These are phyloP conservation scores for Grosmannia serpens DNA, from an alignment of 2,329 filamentous ascomycete species.

Conservation along the genomic window DNA sequence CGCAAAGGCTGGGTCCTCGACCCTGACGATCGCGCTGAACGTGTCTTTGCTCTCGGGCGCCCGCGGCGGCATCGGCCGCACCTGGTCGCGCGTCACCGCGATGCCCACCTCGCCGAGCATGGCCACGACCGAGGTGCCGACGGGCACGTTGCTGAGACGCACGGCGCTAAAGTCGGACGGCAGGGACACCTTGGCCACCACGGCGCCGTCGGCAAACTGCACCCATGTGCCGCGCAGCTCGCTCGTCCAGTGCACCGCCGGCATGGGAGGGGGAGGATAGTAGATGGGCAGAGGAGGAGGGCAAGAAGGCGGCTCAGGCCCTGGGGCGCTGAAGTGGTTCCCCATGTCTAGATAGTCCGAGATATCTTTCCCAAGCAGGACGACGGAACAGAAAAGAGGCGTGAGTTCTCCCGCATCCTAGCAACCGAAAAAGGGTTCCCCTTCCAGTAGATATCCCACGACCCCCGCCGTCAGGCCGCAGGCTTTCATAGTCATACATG, in stretches of 20 bases:
- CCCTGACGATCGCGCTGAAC: not conserved
- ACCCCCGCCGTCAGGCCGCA: not conserved
- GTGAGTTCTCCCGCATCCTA: not conserved
- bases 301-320: not conserved
- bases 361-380: not conserved
- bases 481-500: not conserved
- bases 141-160: slow-evolving; percentile 15
- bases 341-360: too few species aligned
- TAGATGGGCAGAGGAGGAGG: too few species aligned
- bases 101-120: slow-evolving; percentile 25
- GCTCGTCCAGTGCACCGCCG: not conserved
- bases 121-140: slow-evolving; percentile 15
- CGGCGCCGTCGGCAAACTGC: slow-evolving; percentile 8
- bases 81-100: slow-evolving; percentile 2
- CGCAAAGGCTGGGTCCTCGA: not conserved
- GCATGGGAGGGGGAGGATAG: not conserved
- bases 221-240: not conserved
- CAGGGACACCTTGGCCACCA: slow-evolving; percentile 17
- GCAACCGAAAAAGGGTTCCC: not conserved
- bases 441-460: not conserved
- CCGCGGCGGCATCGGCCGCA: not conserved
- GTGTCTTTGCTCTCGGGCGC: not conserved
- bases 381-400: not conserved
- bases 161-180: slow-evolving; percentile 25
- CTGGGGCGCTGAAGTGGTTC: not conserved